phyloP scores from a whole-genome alignment of 176 grass and related monocot species.

The Oryza rufipogon region DNA sequence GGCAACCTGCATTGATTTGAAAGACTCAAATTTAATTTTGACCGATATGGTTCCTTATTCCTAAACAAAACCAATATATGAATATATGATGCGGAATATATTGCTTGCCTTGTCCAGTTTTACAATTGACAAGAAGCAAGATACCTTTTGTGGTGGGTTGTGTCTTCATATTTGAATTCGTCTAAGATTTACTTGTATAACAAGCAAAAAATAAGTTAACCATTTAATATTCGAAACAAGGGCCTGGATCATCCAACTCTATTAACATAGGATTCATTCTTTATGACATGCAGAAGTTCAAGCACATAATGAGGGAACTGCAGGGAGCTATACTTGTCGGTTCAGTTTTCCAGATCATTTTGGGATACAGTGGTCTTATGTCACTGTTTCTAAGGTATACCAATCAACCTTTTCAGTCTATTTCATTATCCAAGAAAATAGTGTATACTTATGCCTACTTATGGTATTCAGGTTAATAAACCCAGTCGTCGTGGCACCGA shows the following conservation, averaged over 20 bases:
- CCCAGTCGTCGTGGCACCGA: constrained; percentile 94
- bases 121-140: neutral
- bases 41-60: neutral
- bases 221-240: constrained; percentile 26
- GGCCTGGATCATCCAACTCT: constrained; percentile 6
- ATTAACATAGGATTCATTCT: constrained; percentile 4
- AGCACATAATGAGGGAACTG: constrained; percentile 97
- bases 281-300: constrained; percentile 90
- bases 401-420: constrained; percentile 30
- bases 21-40: constrained; percentile 14
- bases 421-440: constrained; percentile 15
- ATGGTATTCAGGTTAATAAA: constrained; percentile 78
- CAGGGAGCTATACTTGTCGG: constrained; percentile 94
- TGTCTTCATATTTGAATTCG: neutral
- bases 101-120: constrained; percentile 22
- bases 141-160: constrained; percentile 21
- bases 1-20: neutral
- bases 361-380: constrained; percentile 97
- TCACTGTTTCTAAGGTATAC: constrained; percentile 93
- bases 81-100: constrained; percentile 18
- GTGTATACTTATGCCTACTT: neutral
- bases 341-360: constrained; percentile 94
- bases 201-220: constrained; percentile 16
- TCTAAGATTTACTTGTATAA: constrained; percentile 11
- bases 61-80: neutral